These are phyloP conservation scores for Monosporozyma aquatica DNA, from an alignment of 805 yeast genomes.

Conservation along the genomic window DNA sequence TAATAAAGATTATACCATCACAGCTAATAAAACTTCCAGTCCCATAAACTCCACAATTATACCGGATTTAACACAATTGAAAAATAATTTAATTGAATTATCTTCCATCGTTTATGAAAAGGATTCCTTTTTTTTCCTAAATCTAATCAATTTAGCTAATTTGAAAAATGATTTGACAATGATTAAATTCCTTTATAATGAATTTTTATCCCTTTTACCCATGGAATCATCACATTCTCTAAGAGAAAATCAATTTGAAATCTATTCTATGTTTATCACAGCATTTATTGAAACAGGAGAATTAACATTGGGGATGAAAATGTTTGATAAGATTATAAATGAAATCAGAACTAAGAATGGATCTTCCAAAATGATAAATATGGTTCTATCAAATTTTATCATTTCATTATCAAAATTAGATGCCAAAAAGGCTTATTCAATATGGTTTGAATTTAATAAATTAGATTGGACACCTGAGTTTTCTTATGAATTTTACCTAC, in stretches of 20 bases:
- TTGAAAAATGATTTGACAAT: conserved; percentile 31
- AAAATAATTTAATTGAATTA: conserved; percentile 6
- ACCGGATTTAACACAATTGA: conserved; percentile 7
- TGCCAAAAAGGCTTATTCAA: conserved; percentile 28
- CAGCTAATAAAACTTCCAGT: too few relatives aligned
- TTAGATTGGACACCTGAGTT: conserved; percentile 36
- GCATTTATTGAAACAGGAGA: conserved; percentile 45
- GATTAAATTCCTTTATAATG: conserved; percentile 35
- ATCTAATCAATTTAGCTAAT: conserved; percentile 35
- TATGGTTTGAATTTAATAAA: conserved; percentile 32
- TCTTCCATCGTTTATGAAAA: conserved; percentile 18
- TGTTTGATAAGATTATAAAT: conserved; percentile 46
- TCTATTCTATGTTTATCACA: conserved; percentile 45
- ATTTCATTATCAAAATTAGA: conserved; percentile 31
- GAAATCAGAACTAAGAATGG: conserved; percentile 35
- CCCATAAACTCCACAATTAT: too few relatives aligned
- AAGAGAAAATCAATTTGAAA: conserved; percentile 34
- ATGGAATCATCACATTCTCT: conserved; percentile 13
- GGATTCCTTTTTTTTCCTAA: conserved; percentile 32
- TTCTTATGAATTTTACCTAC: conserved; percentile 32
- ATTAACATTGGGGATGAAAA: conserved; percentile 41
- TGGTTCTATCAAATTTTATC: conserved; percentile 38
- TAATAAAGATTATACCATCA: too few relatives aligned
- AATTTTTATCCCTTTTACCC: conserved; percentile 24
- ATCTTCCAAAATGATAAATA: conserved; percentile 30